Evolutionary conservation across 1,284 basidiomycete species (phyloP).

Genomic region (Volvariella volvacea): DNA sequence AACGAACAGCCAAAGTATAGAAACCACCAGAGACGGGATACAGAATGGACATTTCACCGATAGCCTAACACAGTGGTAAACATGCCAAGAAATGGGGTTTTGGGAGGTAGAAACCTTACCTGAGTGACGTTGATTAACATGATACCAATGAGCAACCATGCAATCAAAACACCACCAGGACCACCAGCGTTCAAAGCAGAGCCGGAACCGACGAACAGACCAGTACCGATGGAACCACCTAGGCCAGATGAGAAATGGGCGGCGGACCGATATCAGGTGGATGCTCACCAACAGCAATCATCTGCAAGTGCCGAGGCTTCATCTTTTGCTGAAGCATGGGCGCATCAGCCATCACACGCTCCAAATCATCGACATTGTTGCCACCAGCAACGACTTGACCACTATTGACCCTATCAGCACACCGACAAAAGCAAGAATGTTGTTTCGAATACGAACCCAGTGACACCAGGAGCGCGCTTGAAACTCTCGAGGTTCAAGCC

Average conservation of each 20-base stretch:
- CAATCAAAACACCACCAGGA: constrained; percentile 35
- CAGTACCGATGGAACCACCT: constrained; percentile 47
- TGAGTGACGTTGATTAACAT: constrained; percentile 43
- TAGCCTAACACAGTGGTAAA: constrained; percentile 17
- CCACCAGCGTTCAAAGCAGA: constrained; percentile 30
- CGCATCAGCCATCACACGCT: constrained; percentile 28
- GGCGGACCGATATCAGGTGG: not conserved
- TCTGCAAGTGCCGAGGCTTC: constrained; percentile 36
- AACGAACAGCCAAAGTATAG: constrained; percentile 37
- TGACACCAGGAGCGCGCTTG: constrained; percentile 37
- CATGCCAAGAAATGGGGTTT: not conserved
- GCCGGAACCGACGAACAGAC: constrained; percentile 49
- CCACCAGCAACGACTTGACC: constrained; percentile 28
- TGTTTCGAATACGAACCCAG: constrained; percentile 24
- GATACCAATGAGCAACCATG: constrained; percentile 35
- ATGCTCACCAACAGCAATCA: constrained; percentile 38
- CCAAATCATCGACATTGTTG: constrained; percentile 25
- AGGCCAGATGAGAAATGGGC: constrained; percentile 3
- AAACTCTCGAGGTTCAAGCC: constrained; percentile 35
- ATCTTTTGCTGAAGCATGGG: constrained; percentile 43
- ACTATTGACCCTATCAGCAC: constrained; percentile 13
- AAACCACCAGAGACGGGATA: constrained; percentile 49
- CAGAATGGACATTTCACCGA: constrained; percentile 48
- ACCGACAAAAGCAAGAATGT: not conserved
- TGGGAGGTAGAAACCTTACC: constrained; percentile 15